phyloP scores from a whole-genome alignment of 345 rosid genomes.

The Eutrema japonicum region DNA sequence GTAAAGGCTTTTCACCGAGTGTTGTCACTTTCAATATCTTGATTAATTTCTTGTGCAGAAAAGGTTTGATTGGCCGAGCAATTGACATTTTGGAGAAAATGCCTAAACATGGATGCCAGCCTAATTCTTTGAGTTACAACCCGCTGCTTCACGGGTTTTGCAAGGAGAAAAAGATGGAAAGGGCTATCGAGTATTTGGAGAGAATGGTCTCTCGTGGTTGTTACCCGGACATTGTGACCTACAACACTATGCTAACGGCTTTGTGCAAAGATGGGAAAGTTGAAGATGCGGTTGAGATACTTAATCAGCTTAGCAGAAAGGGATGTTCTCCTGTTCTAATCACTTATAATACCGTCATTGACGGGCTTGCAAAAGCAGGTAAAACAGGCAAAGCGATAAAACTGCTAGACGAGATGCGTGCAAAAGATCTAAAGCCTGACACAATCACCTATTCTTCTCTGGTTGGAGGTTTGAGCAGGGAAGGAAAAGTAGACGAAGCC shows the following conservation, averaged over 20 bases:
- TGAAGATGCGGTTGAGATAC: slow-evolving; percentile 82
- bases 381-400: slow-evolving; percentile 72
- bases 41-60: slow-evolving; percentile 85
- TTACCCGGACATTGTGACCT: slow-evolving; percentile 91
- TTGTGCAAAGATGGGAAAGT: slow-evolving; percentile 88
- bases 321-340: slow-evolving; percentile 83
- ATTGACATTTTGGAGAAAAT: slow-evolving; percentile 84
- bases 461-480: slow-evolving; percentile 82
- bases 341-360: slow-evolving; percentile 86
- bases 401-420: slow-evolving; percentile 75
- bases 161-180: slow-evolving; percentile 87
- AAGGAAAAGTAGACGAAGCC: slow-evolving; percentile 82
- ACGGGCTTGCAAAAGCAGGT: slow-evolving; percentile 80
- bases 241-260: slow-evolving; percentile 83
- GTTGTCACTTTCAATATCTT: slow-evolving; percentile 89
- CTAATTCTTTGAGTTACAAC: slow-evolving; percentile 80
- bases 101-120: slow-evolving; percentile 78
- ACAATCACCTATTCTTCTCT: slow-evolving; percentile 73
- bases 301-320: slow-evolving; percentile 72
- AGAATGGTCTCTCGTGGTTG: slow-evolving; percentile 86
- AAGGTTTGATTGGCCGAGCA: slow-evolving; percentile 77
- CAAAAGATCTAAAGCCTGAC: slow-evolving; percentile 78
- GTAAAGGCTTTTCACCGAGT: slow-evolving; percentile 82
- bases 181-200: slow-evolving; percentile 79
- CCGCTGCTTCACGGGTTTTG: slow-evolving; percentile 86